Percentiles rank a stretch among this genome's conserved stretches.
Conservation (phyloP, 345 rosid species). For the Ricinus communis region DNA sequence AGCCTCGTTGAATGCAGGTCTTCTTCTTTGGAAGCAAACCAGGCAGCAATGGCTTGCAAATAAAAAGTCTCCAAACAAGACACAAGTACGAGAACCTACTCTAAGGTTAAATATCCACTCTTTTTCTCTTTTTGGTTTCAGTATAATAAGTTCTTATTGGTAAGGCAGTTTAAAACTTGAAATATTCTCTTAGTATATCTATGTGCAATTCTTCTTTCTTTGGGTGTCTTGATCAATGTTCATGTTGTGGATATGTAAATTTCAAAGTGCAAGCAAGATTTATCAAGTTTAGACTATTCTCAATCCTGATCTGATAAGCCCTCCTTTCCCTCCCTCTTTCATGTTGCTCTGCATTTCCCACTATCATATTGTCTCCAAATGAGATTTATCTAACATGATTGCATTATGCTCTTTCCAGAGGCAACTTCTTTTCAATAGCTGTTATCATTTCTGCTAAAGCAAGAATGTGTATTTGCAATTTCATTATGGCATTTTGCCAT, state of each 20-base stretch:
- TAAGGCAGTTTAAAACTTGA: not conserved
- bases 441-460: not conserved
- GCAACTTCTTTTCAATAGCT: not conserved
- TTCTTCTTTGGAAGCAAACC: constrained; percentile 67
- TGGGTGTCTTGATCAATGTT: not conserved
- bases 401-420: not conserved
- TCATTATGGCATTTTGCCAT: not conserved
- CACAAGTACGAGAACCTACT: constrained; percentile 56
- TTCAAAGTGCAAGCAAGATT: not conserved
- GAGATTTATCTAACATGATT: not conserved
- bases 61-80: constrained; percentile 36
- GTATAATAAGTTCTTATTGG: not conserved
- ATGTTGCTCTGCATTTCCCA: not conserved
- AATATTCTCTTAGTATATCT: not conserved
- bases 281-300: not conserved
- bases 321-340: not conserved
- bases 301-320: not conserved
- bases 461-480: constrained; percentile 4
- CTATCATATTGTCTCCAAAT: not conserved
- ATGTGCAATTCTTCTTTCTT: constrained; percentile 1
- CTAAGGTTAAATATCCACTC: constrained; percentile 48
- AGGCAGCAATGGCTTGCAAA: constrained; percentile 71
- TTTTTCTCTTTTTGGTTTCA: not conserved
- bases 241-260: not conserved
- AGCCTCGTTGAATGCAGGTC: constrained; percentile 42